phyloP scores from a whole-genome alignment of 352 stramenopile species.

The Globisporangium sylvaticum region DNA sequence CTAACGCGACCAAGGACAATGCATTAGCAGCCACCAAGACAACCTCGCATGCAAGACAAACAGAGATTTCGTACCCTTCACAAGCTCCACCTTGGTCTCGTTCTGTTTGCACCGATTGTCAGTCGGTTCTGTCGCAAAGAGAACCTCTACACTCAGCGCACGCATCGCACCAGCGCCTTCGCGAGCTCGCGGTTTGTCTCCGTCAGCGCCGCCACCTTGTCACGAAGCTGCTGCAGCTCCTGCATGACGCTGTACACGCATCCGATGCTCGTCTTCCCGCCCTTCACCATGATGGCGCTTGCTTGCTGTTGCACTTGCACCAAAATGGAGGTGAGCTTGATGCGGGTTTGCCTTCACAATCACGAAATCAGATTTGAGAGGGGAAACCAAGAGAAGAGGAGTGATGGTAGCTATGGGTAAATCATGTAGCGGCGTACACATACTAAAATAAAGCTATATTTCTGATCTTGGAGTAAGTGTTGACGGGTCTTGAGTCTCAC shows the following conservation, averaged over 20 bases:
- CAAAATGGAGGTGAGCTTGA: too few relatives aligned
- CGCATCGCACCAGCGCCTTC: slow-evolving; percentile 46
- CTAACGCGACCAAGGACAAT: neutral
- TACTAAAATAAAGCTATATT: neutral
- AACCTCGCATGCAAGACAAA: neutral
- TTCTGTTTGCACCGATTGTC: slow-evolving; percentile 30
- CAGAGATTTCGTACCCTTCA: slow-evolving; percentile 23
- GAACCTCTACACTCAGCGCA: neutral
- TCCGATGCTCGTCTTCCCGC: slow-evolving; percentile 28
- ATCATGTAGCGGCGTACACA: neutral
- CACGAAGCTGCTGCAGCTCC: slow-evolving; percentile 53
- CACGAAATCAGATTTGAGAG: slow-evolving; percentile 9
- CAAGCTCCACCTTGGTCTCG: slow-evolving; percentile 47
- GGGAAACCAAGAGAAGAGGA: neutral
- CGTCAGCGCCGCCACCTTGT: slow-evolving; percentile 33
- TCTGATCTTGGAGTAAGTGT: neutral
- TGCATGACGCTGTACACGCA: slow-evolving; percentile 61
- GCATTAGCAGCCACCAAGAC: neutral
- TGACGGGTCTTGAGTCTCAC: too few relatives aligned
- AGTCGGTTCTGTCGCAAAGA: neutral
- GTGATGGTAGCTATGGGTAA: slow-evolving; percentile 7
- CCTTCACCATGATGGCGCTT: slow-evolving; percentile 29
- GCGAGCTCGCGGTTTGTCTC: slow-evolving; percentile 63
- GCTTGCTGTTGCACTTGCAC: neutral
- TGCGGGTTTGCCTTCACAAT: neutral